These are phyloP conservation scores for Favolaschia claudopus DNA, from an alignment of 768 basidiomycete genomes.

Conservation along the genomic window DNA sequence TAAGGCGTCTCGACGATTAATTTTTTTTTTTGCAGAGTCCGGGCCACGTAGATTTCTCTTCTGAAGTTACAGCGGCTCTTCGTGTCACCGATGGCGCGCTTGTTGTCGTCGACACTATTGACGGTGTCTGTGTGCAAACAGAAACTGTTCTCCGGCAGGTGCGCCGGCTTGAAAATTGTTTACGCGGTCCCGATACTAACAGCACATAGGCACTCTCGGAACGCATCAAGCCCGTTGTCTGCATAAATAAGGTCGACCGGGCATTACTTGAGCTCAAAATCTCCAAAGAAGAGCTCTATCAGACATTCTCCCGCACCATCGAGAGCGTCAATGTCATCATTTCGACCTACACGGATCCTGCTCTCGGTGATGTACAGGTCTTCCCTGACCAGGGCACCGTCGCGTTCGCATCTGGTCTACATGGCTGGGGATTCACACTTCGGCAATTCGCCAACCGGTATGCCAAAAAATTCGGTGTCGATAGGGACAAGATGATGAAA, in stretches of 20 bases:
- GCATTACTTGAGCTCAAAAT: conserved; percentile 98
- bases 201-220: conserved; percentile 95
- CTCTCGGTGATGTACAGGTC: conserved; percentile 97
- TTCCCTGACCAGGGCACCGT: conserved; percentile 98
- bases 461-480: conserved; percentile 99
- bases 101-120: conserved; percentile 99
- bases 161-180: too few relatives aligned
- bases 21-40: conserved; percentile 54
- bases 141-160: conserved; percentile 98
- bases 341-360: conserved; percentile 93
- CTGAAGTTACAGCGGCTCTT: conserved; percentile 98
- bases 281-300: conserved; percentile 94
- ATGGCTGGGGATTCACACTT: conserved; percentile 99
- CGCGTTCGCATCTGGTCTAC: conserved; percentile 98
- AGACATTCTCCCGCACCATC: conserved; percentile 96
- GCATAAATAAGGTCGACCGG: conserved; percentile 99
- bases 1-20: neutral
- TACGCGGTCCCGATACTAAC: too few relatives aligned
- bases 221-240: conserved; percentile 98
- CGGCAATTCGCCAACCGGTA: conserved; percentile 95
- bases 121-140: conserved; percentile 99
- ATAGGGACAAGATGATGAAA: conserved; percentile 95
- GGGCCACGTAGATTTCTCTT: conserved; percentile 99
- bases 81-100: conserved; percentile 99
- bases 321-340: conserved; percentile 98